A percentile compares a stretch with the other conserved stretches of the same genome.
Conservation (phyloP, 192 early-diverging fungal genomes). For the Coemansia umbellata region DNA sequence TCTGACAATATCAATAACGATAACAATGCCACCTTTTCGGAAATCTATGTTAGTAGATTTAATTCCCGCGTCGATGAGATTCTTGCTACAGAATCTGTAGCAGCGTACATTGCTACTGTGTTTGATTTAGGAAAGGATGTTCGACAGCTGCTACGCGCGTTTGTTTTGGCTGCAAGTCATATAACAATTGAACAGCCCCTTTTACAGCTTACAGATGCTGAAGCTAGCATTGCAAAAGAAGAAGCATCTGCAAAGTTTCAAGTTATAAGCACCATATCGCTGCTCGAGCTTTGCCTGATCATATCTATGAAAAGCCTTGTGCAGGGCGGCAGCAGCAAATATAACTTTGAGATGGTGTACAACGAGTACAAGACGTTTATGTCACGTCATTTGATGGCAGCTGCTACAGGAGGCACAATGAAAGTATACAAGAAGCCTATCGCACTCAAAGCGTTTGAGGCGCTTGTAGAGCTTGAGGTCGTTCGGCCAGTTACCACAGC, state of each 20-base stretch:
- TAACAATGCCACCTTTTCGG: background rate
- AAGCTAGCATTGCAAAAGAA: conserved; percentile 23
- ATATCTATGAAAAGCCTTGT: conserved; percentile 73
- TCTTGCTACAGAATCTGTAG: conserved; percentile 8
- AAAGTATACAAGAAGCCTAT: conserved; percentile 73
- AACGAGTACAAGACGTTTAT: conserved; percentile 87
- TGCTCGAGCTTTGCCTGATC: conserved; percentile 77
- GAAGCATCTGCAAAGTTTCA: conserved; percentile 30
- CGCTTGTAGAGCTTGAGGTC: conserved; percentile 65
- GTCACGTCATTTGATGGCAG: conserved; percentile 53
- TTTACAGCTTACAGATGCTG: conserved; percentile 17
- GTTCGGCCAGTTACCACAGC: conserved; percentile 49
- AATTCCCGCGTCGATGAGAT: conserved; percentile 37
- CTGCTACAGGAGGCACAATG: conserved; percentile 54
- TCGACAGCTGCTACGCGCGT: conserved; percentile 24
- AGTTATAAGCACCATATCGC: conserved; percentile 55
- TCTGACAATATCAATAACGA: too few relatives aligned
- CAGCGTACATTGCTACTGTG: conserved; percentile 7
- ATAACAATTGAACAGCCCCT: conserved; percentile 3
- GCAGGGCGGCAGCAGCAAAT: conserved; percentile 60
- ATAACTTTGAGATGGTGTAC: conserved; percentile 95
- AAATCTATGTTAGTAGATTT: conserved; percentile 42
- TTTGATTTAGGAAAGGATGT: conserved; percentile 40
- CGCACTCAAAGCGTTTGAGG: conserved; percentile 89
- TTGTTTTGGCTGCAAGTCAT: conserved; percentile 10